Evolutionary conservation across 176 grass and related monocot genomes (phyloP), one percentile per base, ranked within the genome.

Genomic region (Alloteropsis semialata): DNA sequence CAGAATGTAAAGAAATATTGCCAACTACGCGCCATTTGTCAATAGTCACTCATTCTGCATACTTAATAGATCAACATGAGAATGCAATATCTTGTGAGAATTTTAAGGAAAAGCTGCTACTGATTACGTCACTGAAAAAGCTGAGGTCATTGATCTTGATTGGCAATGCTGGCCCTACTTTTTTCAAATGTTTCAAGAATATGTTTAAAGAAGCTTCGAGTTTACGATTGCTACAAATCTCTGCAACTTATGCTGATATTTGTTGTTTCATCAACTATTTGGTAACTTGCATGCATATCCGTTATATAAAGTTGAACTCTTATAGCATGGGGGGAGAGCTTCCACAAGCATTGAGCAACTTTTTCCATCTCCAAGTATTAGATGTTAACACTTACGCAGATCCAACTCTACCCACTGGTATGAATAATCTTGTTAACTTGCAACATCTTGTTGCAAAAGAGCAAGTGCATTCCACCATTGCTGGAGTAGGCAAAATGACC

Each of bases 341-440:
- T 38, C 1, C 60, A 30, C 4, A 68, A 68, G 65, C 51, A 38
- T 14, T 93, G 25, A 72, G 16, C 19, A 79, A 64, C 3, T 69
- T 69, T 4, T 82, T n/a, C 34, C 80, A 88, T 66, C 84, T 93
- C 57, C 72, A 88, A 72, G 80, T 80, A 75, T 65, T 90, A 36
- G 76, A 90, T 67, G 43, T 75, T 5, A 33, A 21, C 8, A 53
- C 18, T 53, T 53, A 7, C 50, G 36, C 34, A 53, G 0, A 53
- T 56, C 15, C 27, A 53, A 39, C 39, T 79, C 15, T 90, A 55
- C 74, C 65, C 8, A 63, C 27, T 63, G 49, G 21, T 24, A 80
- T 91, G 13, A 71, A 84, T 76, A 84, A 78, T 56, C 86, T 94
- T n/a, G 42, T 91, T 5, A 86, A 64, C 57, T 18, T 94, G 33